Conservation (phyloP, 257 asterid genomes). For the Petrea volubilis region DNA sequence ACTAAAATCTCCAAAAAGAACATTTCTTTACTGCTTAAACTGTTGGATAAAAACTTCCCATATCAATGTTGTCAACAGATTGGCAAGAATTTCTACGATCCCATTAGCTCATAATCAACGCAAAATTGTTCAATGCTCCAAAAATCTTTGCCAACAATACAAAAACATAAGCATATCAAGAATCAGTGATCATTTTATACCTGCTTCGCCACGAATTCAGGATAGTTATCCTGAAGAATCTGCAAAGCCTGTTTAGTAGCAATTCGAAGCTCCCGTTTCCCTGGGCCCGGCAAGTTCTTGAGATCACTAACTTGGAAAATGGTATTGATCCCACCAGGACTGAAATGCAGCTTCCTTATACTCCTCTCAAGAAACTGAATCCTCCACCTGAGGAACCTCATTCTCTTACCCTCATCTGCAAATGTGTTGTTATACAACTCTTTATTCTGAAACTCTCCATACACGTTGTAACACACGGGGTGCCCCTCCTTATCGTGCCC, state of each 20-base stretch:
- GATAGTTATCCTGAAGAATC: slow-evolving; percentile 80
- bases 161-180: background rate
- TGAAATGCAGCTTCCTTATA: slow-evolving; percentile 58
- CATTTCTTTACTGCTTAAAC: background rate
- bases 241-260: slow-evolving; percentile 75
- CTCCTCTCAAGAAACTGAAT: slow-evolving; percentile 61
- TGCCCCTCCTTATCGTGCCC: slow-evolving; percentile 73
- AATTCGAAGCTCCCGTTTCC: slow-evolving; percentile 60
- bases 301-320: slow-evolving; percentile 82
- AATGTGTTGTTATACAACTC: slow-evolving; percentile 53
- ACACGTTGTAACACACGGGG: slow-evolving; percentile 59
- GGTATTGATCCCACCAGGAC: slow-evolving; percentile 68
- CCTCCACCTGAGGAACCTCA: slow-evolving; percentile 59
- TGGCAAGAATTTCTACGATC: background rate
- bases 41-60: background rate
- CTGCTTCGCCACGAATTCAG: slow-evolving; percentile 89
- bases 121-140: background rate
- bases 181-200: slow-evolving; percentile 28
- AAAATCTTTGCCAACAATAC: background rate
- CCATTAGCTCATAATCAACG: background rate
- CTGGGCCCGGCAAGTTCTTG: slow-evolving; percentile 79
- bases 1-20: background rate
- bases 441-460: slow-evolving; percentile 66
- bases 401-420: slow-evolving; percentile 48
- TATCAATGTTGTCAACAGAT: background rate